Conservation (phyloP, 305 asterid species). For the Ilex paraguariensis region DNA sequence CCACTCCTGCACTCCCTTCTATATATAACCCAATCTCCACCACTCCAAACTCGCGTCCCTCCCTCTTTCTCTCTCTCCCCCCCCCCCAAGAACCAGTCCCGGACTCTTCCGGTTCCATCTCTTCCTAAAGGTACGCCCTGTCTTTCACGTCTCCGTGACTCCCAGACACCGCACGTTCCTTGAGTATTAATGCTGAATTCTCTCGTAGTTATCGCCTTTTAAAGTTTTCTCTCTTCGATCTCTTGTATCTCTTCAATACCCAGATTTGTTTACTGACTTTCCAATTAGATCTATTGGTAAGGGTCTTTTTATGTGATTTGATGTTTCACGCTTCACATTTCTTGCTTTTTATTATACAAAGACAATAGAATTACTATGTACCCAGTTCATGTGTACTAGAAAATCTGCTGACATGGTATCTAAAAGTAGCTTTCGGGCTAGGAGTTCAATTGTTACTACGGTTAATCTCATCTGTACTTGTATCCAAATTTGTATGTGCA, state of each 20-base stretch:
- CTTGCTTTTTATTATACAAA: not conserved
- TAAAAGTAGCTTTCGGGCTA: too few relatives aligned
- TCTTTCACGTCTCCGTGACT: not conserved
- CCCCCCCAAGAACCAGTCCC: conserved; percentile 9
- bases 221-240: not conserved
- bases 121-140: conserved; percentile 34
- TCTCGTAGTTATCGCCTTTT: not conserved
- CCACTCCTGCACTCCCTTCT: conserved; percentile 29
- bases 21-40: not conserved
- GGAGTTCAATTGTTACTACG: not conserved
- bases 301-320: conserved; percentile 9
- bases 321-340: conserved; percentile 2
- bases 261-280: not conserved
- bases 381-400: too few relatives aligned
- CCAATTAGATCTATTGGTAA: conserved; percentile 28
- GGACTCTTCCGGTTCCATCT: conserved; percentile 4
- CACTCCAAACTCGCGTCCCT: conserved; percentile 2
- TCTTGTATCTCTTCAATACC: not conserved
- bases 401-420: too few relatives aligned
- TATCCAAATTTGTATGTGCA: not conserved
- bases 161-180: not conserved
- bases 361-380: too few relatives aligned
- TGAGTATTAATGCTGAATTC: conserved; percentile 1
- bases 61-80: conserved; percentile 5
- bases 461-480: not conserved